Conservation (phyloP, 306 rosid genomes). For the Herpetospermum pedunculosum region DNA sequence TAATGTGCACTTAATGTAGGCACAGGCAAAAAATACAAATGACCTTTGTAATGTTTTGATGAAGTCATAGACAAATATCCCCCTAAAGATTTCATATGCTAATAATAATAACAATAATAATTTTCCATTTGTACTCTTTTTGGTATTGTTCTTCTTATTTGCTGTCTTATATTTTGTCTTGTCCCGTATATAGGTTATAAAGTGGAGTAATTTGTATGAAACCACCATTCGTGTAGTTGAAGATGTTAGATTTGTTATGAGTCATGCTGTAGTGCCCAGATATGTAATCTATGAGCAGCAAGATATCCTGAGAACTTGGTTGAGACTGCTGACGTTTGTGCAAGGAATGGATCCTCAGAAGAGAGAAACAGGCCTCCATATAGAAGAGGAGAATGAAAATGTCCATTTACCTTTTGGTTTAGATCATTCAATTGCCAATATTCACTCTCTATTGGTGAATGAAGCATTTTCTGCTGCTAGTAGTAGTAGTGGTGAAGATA, state of each 20-base stretch:
- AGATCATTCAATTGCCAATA: conserved; percentile 61
- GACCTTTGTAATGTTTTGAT: neutral
- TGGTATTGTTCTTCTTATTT: neutral
- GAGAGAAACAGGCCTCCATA: conserved; percentile 72
- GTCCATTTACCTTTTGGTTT: conserved; percentile 57
- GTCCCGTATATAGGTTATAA: conserved; percentile 42
- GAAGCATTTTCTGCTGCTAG: conserved; percentile 67
- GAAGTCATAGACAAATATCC: neutral
- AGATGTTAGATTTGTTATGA: conserved; percentile 93
- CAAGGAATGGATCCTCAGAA: conserved; percentile 94
- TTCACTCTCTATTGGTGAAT: conserved; percentile 72
- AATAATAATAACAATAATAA: neutral
- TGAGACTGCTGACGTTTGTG: conserved; percentile 66
- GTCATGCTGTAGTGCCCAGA: conserved; percentile 64
- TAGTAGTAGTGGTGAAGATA: conserved; percentile 38
- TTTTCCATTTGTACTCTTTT: neutral
- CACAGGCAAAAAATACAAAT: neutral
- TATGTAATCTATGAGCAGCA: conserved; percentile 62
- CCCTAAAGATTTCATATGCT: neutral
- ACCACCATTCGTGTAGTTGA: conserved; percentile 74
- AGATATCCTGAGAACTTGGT: conserved; percentile 75
- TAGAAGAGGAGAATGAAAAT: conserved; percentile 81
- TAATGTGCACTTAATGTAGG: neutral
- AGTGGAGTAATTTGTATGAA: conserved; percentile 51
- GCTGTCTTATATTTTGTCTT: neutral